These are phyloP conservation scores for Metschnikowia sp. DNA, from an alignment of 805 yeast species.

Conservation along the genomic window DNA sequence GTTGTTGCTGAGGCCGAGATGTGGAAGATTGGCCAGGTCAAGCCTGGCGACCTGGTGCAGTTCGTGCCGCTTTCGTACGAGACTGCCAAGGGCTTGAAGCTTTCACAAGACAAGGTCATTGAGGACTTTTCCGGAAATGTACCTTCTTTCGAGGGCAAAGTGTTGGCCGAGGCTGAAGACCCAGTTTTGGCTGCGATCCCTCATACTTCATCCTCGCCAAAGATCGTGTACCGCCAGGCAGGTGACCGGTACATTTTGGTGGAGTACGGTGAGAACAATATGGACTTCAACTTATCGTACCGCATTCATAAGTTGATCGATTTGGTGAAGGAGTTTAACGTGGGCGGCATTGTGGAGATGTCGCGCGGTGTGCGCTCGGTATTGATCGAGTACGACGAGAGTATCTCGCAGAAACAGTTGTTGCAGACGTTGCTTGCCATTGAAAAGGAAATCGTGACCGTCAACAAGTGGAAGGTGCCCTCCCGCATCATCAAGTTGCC, in stretches of 20 bases:
- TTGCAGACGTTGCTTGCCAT: constrained; percentile 65
- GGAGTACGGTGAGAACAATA: constrained; percentile 85
- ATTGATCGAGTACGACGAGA: constrained; percentile 76
- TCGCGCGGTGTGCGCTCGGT: constrained; percentile 97
- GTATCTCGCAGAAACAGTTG: constrained; percentile 58
- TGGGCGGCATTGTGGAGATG: constrained; percentile 88
- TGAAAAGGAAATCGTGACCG: constrained; percentile 70
- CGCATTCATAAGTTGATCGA: constrained; percentile 81
- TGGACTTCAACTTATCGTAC: constrained; percentile 84
- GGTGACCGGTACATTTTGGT: constrained; percentile 92
- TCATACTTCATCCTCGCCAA: constrained; percentile 52
- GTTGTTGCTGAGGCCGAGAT: constrained; percentile 94
- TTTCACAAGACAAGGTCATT: constrained; percentile 55
- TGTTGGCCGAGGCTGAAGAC: constrained; percentile 44
- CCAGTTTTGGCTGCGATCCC: constrained; percentile 64
- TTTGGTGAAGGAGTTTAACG: constrained; percentile 59
- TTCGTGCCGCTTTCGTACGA: constrained; percentile 76
- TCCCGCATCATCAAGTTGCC: constrained; percentile 84
- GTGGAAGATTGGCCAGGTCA: constrained; percentile 98
- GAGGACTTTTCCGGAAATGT: constrained; percentile 44
- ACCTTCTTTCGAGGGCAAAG: constrained; percentile 25
- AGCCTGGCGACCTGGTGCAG: constrained; percentile 84
- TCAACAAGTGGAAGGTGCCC: constrained; percentile 79
- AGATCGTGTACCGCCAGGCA: constrained; percentile 87
- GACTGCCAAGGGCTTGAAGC: constrained; percentile 62